Conservation (phyloP, 106 monocot genomes). For the Gastrodia elata region DNA sequence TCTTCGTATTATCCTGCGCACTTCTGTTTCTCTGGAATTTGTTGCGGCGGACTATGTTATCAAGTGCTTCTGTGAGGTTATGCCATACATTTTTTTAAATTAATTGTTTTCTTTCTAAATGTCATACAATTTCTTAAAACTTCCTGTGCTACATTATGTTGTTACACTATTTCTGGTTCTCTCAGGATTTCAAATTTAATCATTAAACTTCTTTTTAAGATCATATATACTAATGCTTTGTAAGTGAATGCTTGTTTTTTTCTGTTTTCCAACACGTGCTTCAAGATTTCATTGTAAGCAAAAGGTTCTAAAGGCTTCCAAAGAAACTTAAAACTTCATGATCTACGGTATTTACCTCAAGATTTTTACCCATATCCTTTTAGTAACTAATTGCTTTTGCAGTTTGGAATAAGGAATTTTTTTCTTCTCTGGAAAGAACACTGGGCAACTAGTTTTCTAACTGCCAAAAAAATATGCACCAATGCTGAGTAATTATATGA, state of each 20-base stretch:
- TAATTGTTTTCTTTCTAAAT: background rate
- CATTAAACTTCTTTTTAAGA: background rate
- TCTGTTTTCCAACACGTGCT: background rate
- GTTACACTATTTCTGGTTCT: background rate
- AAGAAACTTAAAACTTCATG: background rate
- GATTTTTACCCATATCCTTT: background rate
- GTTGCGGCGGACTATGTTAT: slow-evolving; percentile 80
- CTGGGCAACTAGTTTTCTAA: background rate
- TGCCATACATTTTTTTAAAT: background rate
- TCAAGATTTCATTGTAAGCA: background rate
- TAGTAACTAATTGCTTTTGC: background rate
- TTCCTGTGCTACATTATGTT: background rate
- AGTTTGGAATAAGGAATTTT: background rate
- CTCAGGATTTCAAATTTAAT: background rate
- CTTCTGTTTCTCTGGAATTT: slow-evolving; percentile 68
- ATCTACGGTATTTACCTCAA: background rate
- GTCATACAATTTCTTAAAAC: background rate
- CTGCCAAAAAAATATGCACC: background rate
- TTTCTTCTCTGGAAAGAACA: background rate
- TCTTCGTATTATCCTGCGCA: slow-evolving; percentile 64
- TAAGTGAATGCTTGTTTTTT: background rate
- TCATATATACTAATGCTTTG: background rate
- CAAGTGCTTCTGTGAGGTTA: slow-evolving; percentile 97
- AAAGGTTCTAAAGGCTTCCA: background rate
- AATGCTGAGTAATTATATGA: background rate